These are phyloP conservation scores for Emydomyces testavorans DNA, from an alignment of 2,329 filamentous ascomycete species.

Conservation along the genomic window DNA sequence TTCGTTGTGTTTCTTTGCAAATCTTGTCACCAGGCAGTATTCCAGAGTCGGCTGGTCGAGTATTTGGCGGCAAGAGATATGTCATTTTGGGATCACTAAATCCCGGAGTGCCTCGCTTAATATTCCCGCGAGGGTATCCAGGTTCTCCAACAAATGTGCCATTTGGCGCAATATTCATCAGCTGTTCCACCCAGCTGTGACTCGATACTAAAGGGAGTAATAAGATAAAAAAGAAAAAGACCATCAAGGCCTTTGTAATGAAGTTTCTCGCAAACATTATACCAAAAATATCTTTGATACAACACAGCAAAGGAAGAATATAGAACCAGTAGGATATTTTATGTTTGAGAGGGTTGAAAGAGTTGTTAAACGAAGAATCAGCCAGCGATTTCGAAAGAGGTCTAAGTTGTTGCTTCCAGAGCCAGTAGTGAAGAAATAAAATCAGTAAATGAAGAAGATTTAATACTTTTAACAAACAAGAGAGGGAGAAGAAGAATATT, in stretches of 20 bases:
- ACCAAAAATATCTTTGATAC: not conserved
- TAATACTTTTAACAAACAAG: not conserved
- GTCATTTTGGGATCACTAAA: slow-evolving; percentile 50
- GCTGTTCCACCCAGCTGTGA: slow-evolving; percentile 75
- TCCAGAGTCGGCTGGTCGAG: slow-evolving; percentile 38
- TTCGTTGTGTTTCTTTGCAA: slow-evolving; percentile 54
- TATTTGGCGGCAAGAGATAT: slow-evolving; percentile 51
- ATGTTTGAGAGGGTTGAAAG: not conserved
- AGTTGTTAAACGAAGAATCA: not conserved
- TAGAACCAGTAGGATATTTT: not conserved
- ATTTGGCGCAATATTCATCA: slow-evolving; percentile 58
- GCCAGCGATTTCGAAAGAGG: slow-evolving; percentile 4
- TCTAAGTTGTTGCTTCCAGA: not conserved
- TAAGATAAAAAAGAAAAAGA: not conserved
- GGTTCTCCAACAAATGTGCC: slow-evolving; percentile 59
- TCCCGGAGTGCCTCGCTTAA: slow-evolving; percentile 44
- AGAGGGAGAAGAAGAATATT: not conserved
- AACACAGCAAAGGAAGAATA: not conserved
- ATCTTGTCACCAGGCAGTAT: slow-evolving; percentile 45
- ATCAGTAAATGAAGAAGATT: not conserved
- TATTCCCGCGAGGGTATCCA: slow-evolving; percentile 65
- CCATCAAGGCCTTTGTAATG: not conserved
- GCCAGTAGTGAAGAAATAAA: not conserved
- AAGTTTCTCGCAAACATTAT: not conserved
- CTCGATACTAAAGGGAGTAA: not conserved